These are phyloP conservation scores for Neurospora africana DNA, from an alignment of 495 filamentous ascomycete species.

Conservation along the genomic window DNA sequence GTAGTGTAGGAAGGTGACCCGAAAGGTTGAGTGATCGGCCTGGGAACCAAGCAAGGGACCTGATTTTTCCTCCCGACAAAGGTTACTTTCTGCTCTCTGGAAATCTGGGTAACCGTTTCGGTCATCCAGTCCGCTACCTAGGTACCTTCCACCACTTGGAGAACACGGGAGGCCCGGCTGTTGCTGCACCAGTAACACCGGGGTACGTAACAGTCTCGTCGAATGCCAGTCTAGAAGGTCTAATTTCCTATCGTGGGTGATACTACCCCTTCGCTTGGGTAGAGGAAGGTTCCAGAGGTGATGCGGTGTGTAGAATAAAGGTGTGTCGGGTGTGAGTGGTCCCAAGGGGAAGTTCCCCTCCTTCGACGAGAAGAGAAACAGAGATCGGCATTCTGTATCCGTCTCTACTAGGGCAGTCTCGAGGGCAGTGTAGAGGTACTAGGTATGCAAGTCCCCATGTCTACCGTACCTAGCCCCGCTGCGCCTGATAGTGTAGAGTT, in stretches of 20 bases:
- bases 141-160: background rate
- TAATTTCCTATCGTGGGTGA: background rate
- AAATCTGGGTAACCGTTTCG: background rate
- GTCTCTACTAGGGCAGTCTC: background rate
- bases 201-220: background rate
- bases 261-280: background rate
- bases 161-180: background rate
- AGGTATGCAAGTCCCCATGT: background rate
- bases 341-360: background rate
- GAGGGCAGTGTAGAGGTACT: background rate
- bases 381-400: background rate
- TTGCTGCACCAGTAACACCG: background rate
- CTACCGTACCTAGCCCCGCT: background rate
- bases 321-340: background rate
- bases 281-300: background rate
- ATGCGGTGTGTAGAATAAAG: background rate
- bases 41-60: background rate
- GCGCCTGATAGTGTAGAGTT: background rate
- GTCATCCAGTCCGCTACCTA: background rate
- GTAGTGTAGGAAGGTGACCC: background rate
- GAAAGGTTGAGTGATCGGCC: background rate
- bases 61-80: background rate
- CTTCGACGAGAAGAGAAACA: background rate
- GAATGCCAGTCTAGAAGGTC: background rate
- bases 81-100: background rate